Evolutionary conservation across 2,329 filamentous ascomycete genomes (phyloP).

Genomic region (Colletotrichum tanaceti): DNA sequence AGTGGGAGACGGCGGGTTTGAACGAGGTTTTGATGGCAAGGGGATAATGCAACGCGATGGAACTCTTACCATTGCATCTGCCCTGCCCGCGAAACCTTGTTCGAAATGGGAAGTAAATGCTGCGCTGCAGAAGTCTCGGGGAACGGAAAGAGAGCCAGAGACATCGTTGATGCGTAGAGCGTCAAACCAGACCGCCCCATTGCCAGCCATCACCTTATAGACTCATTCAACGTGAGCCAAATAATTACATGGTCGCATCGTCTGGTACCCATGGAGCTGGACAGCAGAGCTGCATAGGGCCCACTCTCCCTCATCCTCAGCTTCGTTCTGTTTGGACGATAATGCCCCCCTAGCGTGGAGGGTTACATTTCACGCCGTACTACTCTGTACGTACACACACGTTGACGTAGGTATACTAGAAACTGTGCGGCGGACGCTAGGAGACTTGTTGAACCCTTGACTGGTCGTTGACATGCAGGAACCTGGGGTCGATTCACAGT

Average conservation of each 20-base stretch:
- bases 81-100: not conserved
- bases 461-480: constrained; percentile 25
- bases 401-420: not conserved
- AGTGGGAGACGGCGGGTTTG: constrained; percentile 23
- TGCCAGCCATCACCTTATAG: not conserved
- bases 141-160: not conserved
- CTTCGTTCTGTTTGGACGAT: constrained; percentile 34
- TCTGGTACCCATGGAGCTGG: not conserved
- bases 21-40: constrained; percentile 6
- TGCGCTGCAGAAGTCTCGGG: not conserved
- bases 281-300: not conserved
- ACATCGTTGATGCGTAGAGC: not conserved
- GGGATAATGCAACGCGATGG: constrained; percentile 20
- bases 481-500: constrained; percentile 17
- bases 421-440: constrained; percentile 24
- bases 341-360: constrained; percentile 24
- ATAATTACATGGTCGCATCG: constrained; percentile 14
- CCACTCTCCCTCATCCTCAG: not conserved
- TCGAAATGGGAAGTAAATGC: constrained; percentile 1
- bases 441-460: constrained; percentile 27
- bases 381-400: too few species aligned
- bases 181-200: constrained; percentile 2
- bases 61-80: constrained; percentile 11
- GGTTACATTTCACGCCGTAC: constrained; percentile 27
- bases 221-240: constrained; percentile 16